Evolutionary conservation across 257 asterid species (phyloP), one percentile per base, ranked within the genome.

Genomic region (Capsicum chinense): DNA sequence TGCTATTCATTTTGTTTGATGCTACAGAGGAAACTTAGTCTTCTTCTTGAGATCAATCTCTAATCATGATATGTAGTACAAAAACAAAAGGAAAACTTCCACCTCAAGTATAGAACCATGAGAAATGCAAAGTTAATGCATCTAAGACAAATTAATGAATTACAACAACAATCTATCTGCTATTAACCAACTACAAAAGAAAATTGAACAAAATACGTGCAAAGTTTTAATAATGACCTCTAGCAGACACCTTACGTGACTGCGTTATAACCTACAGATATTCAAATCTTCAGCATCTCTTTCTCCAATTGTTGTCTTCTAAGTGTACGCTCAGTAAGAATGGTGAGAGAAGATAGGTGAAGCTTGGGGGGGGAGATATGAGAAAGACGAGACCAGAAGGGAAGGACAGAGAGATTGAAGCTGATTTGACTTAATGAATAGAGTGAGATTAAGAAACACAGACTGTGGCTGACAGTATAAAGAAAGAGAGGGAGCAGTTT

Each of bases 21-120:
- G 62, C 7, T 12, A 47, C 47, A 52, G 81, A 76, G 60, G 81
- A 54, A 76, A 52, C 14, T 13, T 21, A 76, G 62, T 47, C 81
- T 52, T 52, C 81, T 74, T 21, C 63, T 52, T 74, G 47, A 50
- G 81, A 52, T 76, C 47, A 76, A 76, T 76, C 81, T 76, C 47
- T 76, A 13, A 50, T 21, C 81, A 21, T 13, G 62, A 50, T 47
- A 7, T 4, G 62, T 76, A 52, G 81, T 76, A 47, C 62, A 6
- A 26, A 74, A 76, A 21, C 11, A 0, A 76, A 76, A 26, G 60
- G 47, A 52, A 50, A 13, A 52, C 7, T 52, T 76, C 44, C 81
- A 76, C 47, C 21, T 13, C 21, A 19, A 50, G 21, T 50, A 74
- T 7, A 54, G 81, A 74, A 26, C 81, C 62, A 76, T 21, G 14